Base-by-base conservation (phyloP, 2,329 filamentous ascomycete species). In the Coniochaeta pulveracea region DNA sequence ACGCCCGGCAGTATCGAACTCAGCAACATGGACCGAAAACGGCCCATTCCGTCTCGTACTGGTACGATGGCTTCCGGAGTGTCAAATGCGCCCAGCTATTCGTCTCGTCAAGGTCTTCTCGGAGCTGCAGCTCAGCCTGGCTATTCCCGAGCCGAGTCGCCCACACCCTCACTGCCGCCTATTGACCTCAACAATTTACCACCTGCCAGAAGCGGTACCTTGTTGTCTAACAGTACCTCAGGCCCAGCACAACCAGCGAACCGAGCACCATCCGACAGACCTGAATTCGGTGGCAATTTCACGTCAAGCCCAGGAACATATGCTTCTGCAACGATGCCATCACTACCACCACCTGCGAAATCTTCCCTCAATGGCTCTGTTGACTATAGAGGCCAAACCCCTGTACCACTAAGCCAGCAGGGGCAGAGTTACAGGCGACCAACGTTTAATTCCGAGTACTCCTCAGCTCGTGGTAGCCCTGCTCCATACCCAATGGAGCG, bases 1-100 rank as follows among this genome's bases (percentile, higher is more conserved):
- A 76, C 72, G 2, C 66, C 69, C 3, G 60, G 58, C 12, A 58
- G 51, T 44, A 62, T 65, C 35, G 72, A 72, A 52, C 65, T 72
- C 40, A 67, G 55, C 40, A 58, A 59, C 26, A 57, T 69, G 40
- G 68, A 65, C 43, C 68, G 66, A 43, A 66, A 64, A 52, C 66
- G 58, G 34, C 69, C 63, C 24, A 43, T 58, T 39, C 61, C 57
- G 45, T 48, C 63, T 27, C 38, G 52, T 14, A 44, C 49, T 11
- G 39, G 40, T n/a, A 56, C 49, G 26, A 43, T 45, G 34, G 17
- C 36, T 5, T 44, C 48, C 4, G 37, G 43, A 5, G 27, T 36
- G 4, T 45, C 35, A 33, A 19, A 19, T n/a, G 11, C 22, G 3
- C 19, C n/a, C 28, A 37, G 35, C 23, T 54, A 41, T 17, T 55